Evolutionary conservation across 2,329 filamentous ascomycete genomes (phyloP), one percentile per base, ranked within the genome.

Genomic region (Albophoma yamanashiensis): DNA sequence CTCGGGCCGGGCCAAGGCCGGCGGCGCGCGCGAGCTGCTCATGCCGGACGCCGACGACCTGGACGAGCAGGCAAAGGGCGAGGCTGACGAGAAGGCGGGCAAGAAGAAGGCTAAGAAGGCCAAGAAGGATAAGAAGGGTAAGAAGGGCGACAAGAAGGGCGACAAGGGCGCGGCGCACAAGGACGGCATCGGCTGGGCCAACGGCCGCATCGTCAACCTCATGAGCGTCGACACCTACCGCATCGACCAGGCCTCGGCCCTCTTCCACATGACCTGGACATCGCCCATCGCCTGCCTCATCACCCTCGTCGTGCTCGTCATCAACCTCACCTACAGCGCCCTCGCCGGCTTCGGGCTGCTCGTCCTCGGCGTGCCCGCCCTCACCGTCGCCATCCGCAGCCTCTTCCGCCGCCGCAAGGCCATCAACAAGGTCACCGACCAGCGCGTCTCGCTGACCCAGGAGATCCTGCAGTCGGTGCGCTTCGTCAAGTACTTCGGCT

Each of bases 161-260:
- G n/a, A n/a, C n/a, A n/a, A n/a, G 56, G 73, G 72, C 4, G 64
- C 68, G 67, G 67, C 71, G 4, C 75, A 76, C 52, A 72, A 70
- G 15, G 89, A 94, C 67, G 89, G 88, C 3, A 79, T 84, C 27
- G 94, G 93, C 31, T 97, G 93, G 93, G 87, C 87, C 60, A 97
- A 97, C 68, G 94, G 94, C 27, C 86, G 91, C 63, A 91, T 97
- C 58, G 86, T 94, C 70, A 96, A 95, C 66, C 71, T 97, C 66
- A 97, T 97, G 92, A 93, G 91, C 62, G 91, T 94, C 53, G 93
- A 97, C 70, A 95, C 92, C 0, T 95, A 96, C 73, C 91, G 93
- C 65, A 81, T 99, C 62, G 92, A 97, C 67, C 89, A 92, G 70
- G 92, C 92, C 1, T 91, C 84, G 45, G 91, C 90, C 50, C 82